Percentiles rank a stretch among this genome's conserved stretches.
Conservation (phyloP, 1,139 yeast species). For the Saccharomyces pastorianus region DNA sequence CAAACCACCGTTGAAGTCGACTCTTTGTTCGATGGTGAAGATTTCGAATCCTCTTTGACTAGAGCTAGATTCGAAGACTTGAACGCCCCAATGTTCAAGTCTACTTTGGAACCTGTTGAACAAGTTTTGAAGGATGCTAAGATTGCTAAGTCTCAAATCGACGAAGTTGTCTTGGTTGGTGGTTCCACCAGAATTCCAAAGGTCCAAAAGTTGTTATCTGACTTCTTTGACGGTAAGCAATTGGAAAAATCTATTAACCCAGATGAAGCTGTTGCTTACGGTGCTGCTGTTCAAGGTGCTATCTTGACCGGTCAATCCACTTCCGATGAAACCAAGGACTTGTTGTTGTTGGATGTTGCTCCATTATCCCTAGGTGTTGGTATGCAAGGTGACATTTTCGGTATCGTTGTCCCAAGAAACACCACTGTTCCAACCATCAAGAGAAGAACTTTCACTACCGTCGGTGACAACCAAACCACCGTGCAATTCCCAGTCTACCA, state of each 20-base stretch:
- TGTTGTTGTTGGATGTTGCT: constrained; percentile 93
- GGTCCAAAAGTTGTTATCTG: constrained; percentile 94
- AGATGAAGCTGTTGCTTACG: constrained; percentile 95
- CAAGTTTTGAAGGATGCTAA: constrained; percentile 95
- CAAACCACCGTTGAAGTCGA: constrained; percentile 96
- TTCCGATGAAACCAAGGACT: constrained; percentile 93
- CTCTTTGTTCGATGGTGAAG: constrained; percentile 93
- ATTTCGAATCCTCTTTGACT: constrained; percentile 92
- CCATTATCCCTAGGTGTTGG: constrained; percentile 99
- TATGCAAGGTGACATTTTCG: constrained; percentile 98
- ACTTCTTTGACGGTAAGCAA: constrained; percentile 97
- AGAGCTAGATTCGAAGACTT: constrained; percentile 99
- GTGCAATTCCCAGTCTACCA: constrained; percentile 99
- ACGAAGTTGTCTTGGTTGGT: constrained; percentile 97
- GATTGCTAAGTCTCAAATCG: constrained; percentile 78
- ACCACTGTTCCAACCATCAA: constrained; percentile 99
- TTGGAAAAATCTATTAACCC: constrained; percentile 96
- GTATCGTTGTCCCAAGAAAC: constrained; percentile 99
- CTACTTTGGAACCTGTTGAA: constrained; percentile 95
- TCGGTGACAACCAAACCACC: constrained; percentile 98
- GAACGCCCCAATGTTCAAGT: constrained; percentile 91
- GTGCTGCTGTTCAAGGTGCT: constrained; percentile 99
- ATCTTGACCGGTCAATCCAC: constrained; percentile 97
- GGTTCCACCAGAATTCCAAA: constrained; percentile 99
- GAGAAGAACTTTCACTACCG: constrained; percentile 99